Evolutionary conservation across 1,284 basidiomycete genomes (phyloP), one percentile per base, ranked within the genome.

Genomic region (Irpex sp.): DNA sequence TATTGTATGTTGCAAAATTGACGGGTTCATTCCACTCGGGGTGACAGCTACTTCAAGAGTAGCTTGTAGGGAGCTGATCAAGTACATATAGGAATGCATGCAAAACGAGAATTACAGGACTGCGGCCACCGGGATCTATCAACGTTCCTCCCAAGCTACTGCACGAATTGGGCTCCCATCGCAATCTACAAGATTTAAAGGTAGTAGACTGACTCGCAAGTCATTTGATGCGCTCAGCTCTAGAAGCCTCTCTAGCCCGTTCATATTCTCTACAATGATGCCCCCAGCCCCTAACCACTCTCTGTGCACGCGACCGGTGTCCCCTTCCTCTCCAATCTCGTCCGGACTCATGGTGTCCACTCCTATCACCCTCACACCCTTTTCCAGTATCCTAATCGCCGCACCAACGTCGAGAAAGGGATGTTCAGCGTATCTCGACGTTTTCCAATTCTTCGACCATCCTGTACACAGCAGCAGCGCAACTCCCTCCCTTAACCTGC

Each of bases 81-180:
- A 46, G n/a, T 46, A 13, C 11, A 11, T 13, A 13, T n/a, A 46
- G 43, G n/a, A 46, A 11, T 46, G 43, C 43, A 46, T 11, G 3
- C 43, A n/a, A 46, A 46, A 46, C 5, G 43, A 46, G 43, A 11
- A 46, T 11, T n/a, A 46, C 11, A 26, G 26, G 26, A 26, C 26
- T 26, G 26, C 26, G 26, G 26, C 2, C 26, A 26, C 26, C 26
- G 39, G 15, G 39, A 11, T 43, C 39, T 43, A 46, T 26, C 46
- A 35, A 21, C 39, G 26, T 35, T 62, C 66, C 9, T 65, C 63
- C 73, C 73, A 74, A 17, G 70, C 72, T 8, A 73, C 71, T 3
- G 87, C 89, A 61, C 89, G 78, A 7, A 89, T 76, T 0, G 89
- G 88, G 5, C 87, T 84, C 1, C 86, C 89, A 70, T 91, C 89